These are phyloP conservation scores for Oryza glumipatula DNA, from an alignment of 176 grass and related monocot species.

Conservation along the genomic window DNA sequence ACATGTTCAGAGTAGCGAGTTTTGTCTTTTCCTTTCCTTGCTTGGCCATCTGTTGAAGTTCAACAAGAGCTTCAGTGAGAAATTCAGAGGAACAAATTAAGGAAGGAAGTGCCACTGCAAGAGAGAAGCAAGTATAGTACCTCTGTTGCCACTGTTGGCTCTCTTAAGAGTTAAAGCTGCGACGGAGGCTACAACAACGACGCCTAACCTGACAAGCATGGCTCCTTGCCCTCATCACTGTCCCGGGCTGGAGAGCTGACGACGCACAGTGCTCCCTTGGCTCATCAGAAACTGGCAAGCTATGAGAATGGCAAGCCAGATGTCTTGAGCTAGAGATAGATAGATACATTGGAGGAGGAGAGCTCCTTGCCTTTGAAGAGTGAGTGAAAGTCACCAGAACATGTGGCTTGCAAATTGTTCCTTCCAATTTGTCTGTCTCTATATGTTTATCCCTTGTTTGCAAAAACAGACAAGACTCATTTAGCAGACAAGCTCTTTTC, in stretches of 20 bases:
- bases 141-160: conserved; percentile 43
- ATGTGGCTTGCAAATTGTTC: conserved; percentile 58
- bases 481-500: conserved; percentile 18
- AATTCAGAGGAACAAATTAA: neutral
- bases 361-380: conserved; percentile 15
- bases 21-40: conserved; percentile 45
- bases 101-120: neutral
- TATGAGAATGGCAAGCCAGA: conserved; percentile 17
- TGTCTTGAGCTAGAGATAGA: conserved; percentile 32
- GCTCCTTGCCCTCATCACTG: conserved; percentile 80
- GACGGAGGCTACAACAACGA: conserved; percentile 72
- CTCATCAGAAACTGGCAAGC: conserved; percentile 35
- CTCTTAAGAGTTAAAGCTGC: conserved; percentile 71
- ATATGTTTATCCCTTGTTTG: conserved; percentile 35
- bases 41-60: conserved; percentile 61
- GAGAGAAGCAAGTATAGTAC: conserved; percentile 50
- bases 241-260: conserved; percentile 32
- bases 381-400: conserved; percentile 60
- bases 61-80: conserved; percentile 13
- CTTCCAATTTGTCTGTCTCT: neutral
- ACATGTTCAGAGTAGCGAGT: conserved; percentile 55
- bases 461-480: neutral
- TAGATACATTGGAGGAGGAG: conserved; percentile 28
- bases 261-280: neutral
- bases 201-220: conserved; percentile 88